Evolutionary conservation across 2,329 filamentous ascomycete species (phyloP).

Genomic region (Ramularia collo-cygni): DNA sequence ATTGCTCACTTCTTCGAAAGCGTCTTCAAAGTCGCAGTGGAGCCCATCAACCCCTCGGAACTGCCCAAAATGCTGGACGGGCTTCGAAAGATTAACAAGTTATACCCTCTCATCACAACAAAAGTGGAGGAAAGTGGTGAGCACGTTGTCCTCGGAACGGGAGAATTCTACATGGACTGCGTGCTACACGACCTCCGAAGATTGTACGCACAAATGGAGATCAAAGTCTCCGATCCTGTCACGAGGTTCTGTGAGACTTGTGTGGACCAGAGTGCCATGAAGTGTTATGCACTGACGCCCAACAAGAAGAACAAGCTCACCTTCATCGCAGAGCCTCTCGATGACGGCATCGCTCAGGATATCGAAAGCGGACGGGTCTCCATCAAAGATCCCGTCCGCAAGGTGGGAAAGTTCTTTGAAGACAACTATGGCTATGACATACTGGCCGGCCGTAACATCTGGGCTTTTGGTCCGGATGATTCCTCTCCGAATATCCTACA

Average conservation of each 20-base stretch:
- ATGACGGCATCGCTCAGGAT: slow-evolving; percentile 89
- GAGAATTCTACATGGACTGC: slow-evolving; percentile 99
- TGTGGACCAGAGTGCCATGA: slow-evolving; percentile 92
- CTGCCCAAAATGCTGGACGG: slow-evolving; percentile 98
- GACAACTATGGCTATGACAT: slow-evolving; percentile 97
- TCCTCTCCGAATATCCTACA: slow-evolving; percentile 91
- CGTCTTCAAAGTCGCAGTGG: slow-evolving; percentile 94
- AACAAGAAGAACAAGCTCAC: slow-evolving; percentile 99
- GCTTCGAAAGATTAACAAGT: slow-evolving; percentile 94
- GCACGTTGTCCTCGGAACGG: slow-evolving; percentile 89
- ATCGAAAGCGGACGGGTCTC: slow-evolving; percentile 86
- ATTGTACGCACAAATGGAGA: slow-evolving; percentile 97
- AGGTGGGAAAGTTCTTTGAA: slow-evolving; percentile 94
- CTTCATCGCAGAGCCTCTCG: slow-evolving; percentile 93
- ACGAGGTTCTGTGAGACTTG: slow-evolving; percentile 97
- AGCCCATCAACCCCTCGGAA: slow-evolving; percentile 96
- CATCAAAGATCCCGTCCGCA: slow-evolving; percentile 86
- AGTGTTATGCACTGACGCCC: slow-evolving; percentile 94
- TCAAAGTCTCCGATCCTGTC: slow-evolving; percentile 96
- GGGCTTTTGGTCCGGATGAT: slow-evolving; percentile 97
- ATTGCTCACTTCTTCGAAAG: slow-evolving; percentile 94
- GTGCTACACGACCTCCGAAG: slow-evolving; percentile 88
- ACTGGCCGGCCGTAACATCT: slow-evolving; percentile 87
- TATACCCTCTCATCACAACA: slow-evolving; percentile 88
- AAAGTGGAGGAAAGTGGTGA: slow-evolving; percentile 98